Evolutionary conservation across 139 green algal genomes (phyloP).

Genomic region (Chlamydomonas schloesseri): DNA sequence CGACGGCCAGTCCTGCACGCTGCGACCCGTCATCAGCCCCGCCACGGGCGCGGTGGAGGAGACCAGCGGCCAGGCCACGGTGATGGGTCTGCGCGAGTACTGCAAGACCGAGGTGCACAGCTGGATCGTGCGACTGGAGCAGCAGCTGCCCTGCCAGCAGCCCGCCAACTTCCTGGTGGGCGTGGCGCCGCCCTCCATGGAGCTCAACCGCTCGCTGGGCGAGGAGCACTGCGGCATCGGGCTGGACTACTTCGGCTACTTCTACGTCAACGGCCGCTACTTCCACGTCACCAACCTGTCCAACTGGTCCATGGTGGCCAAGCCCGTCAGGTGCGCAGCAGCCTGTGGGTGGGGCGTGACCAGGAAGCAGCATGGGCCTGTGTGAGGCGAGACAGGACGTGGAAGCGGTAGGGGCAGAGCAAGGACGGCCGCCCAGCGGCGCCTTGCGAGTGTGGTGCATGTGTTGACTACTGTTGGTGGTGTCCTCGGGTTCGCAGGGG

Average conservation of each 20-base stretch:
- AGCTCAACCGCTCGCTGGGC: slow-evolving; percentile 65
- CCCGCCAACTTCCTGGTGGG: slow-evolving; percentile 74
- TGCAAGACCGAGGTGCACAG: slow-evolving; percentile 63
- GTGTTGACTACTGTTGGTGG: background rate
- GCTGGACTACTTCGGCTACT: slow-evolving; percentile 75
- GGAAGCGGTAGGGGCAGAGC: too few relatives aligned
- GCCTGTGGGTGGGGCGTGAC: too few relatives aligned
- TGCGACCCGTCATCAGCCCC: slow-evolving; percentile 30
- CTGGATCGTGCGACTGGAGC: slow-evolving; percentile 65
- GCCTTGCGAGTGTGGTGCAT: background rate
- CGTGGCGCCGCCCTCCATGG: slow-evolving; percentile 68
- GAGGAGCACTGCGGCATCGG: slow-evolving; percentile 74
- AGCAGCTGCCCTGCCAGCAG: slow-evolving; percentile 43
- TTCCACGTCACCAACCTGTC: slow-evolving; percentile 71
- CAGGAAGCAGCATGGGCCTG: too few relatives aligned
- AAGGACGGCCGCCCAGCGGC: too few relatives aligned
- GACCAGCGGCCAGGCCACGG: slow-evolving; percentile 65
- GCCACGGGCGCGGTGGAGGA: slow-evolving; percentile 45
- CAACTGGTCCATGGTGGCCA: slow-evolving; percentile 67
- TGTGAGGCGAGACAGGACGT: too few relatives aligned
- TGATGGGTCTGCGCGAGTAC: slow-evolving; percentile 72
- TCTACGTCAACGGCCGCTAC: slow-evolving; percentile 77
- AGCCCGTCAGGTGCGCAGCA: slow-evolving; percentile 53
- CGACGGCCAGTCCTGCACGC: slow-evolving; percentile 48
- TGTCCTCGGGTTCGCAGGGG: slow-evolving; percentile 30